phyloP scores from a whole-genome alignment of 352 stramenopile genomes.

The Phytophthora fragariae region DNA sequence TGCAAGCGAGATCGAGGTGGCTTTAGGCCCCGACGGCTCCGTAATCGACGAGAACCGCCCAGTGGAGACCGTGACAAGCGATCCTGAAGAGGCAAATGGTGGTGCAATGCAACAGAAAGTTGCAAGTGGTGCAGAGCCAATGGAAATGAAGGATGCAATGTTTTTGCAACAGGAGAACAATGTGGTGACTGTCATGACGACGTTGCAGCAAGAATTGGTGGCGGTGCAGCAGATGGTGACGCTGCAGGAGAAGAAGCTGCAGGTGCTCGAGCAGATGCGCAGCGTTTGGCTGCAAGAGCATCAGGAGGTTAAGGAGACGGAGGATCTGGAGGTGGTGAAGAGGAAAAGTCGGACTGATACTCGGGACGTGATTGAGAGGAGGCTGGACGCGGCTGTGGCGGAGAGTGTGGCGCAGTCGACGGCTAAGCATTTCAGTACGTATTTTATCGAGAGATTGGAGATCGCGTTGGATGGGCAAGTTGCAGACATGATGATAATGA shows the following conservation, averaged over 20 bases:
- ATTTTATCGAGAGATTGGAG: slow-evolving; percentile 48
- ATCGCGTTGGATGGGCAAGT: slow-evolving; percentile 22
- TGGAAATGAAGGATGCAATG: background rate
- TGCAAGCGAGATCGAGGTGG: slow-evolving; percentile 23
- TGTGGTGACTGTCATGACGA: slow-evolving; percentile 4
- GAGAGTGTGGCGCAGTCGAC: background rate
- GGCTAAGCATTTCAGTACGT: slow-evolving; percentile 40
- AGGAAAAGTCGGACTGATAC: slow-evolving; percentile 2
- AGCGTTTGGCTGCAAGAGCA: slow-evolving; percentile 22
- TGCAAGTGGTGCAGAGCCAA: background rate
- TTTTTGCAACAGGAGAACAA: background rate
- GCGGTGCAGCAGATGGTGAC: slow-evolving; percentile 51
- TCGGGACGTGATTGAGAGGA: slow-evolving; percentile 27
- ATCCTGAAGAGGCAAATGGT: background rate
- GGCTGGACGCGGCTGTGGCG: slow-evolving; percentile 26
- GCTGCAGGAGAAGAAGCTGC: slow-evolving; percentile 53
- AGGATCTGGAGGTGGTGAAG: background rate
- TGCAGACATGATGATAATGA: slow-evolving; percentile 56
- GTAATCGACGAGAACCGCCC: slow-evolving; percentile 12
- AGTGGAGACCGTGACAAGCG: background rate
- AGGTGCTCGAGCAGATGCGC: slow-evolving; percentile 42
- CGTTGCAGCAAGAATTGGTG: slow-evolving; percentile 41
- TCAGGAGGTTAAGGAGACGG: slow-evolving; percentile 6
- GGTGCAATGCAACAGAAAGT: background rate
- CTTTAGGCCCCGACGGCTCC: slow-evolving; percentile 17